A percentile compares a stretch with the other conserved stretches of the same genome.
These are phyloP conservation scores for Pestalotiopsis sp. DNA, from an alignment of 2,329 filamentous ascomycete genomes.

Conservation along the genomic window DNA sequence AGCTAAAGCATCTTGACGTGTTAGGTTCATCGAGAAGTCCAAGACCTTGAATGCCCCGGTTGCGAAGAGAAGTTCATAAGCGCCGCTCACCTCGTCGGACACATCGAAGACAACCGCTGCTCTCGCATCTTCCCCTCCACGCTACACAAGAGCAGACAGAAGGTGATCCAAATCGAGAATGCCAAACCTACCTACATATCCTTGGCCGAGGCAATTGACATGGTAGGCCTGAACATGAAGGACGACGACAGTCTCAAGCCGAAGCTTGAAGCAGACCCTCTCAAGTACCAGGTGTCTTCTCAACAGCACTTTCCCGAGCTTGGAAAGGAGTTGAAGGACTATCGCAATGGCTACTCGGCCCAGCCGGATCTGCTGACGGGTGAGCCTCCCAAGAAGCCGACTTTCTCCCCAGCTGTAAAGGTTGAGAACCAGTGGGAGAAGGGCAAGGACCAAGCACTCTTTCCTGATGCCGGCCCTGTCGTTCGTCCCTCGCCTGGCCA, in stretches of 20 bases:
- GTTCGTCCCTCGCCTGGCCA: conserved; percentile 17
- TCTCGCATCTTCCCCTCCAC: conserved; percentile 31
- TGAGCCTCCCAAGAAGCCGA: conserved; percentile 14
- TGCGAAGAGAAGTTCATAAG: conserved; percentile 42
- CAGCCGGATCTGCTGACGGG: conserved; percentile 20
- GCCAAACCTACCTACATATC: too few species aligned
- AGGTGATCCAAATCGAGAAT: conserved; percentile 27
- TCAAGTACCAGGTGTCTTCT: conserved; percentile 2
- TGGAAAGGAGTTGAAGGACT: conserved; percentile 19
- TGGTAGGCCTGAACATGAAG: neutral
- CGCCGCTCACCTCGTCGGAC: conserved; percentile 41
- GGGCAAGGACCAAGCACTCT: conserved; percentile 25
- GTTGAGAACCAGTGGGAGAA: conserved; percentile 23
- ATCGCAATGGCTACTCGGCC: conserved; percentile 22
- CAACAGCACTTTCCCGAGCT: conserved; percentile 2
- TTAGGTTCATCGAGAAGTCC: conserved; percentile 36
- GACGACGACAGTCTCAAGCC: neutral
- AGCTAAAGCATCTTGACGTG: neutral
- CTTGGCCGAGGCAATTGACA: neutral
- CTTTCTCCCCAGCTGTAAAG: neutral
- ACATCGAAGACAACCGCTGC: conserved; percentile 49
- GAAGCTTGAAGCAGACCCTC: neutral
- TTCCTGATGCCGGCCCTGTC: conserved; percentile 24
- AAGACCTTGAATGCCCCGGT: conserved; percentile 49
- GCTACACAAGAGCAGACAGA: conserved; percentile 36